Evolutionary conservation across 805 yeast species (phyloP).

Genomic region (Wickerhamiella nectarea): DNA sequence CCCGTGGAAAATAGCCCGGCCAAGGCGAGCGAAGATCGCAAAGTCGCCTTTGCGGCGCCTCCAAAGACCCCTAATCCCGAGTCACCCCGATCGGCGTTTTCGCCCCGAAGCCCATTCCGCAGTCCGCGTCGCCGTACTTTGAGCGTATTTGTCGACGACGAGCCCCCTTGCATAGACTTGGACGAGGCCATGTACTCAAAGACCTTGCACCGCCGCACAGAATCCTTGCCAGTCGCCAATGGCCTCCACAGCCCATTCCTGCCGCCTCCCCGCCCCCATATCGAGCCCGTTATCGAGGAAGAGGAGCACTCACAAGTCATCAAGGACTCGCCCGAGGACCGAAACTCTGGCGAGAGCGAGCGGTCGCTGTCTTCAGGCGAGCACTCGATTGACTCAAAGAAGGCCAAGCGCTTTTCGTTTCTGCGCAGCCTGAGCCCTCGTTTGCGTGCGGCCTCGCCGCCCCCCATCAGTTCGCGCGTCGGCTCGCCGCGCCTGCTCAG

Average conservation of each 20-base stretch:
- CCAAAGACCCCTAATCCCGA: neutral
- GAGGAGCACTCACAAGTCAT: conserved; percentile 13
- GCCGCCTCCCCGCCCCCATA: conserved; percentile 11
- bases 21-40: conserved; percentile 6
- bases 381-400: neutral
- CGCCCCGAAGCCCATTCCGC: conserved; percentile 5
- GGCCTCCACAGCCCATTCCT: conserved; percentile 19
- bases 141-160: conserved; percentile 1
- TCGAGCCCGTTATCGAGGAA: conserved; percentile 21
- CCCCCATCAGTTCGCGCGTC: neutral
- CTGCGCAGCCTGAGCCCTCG: conserved; percentile 11
- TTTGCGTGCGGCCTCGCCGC: neutral
- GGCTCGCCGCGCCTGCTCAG: neutral
- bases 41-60: conserved; percentile 6
- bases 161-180: conserved; percentile 18
- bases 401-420: conserved; percentile 9
- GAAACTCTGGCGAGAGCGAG: neutral
- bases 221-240: conserved; percentile 10
- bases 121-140: conserved; percentile 7
- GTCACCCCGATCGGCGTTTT: neutral
- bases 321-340: neutral
- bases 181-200: conserved; percentile 16
- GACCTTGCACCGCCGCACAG: conserved; percentile 16
- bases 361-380: neutral
- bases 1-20: too few relatives aligned